phyloP scores from a whole-genome alignment of 2,329 filamentous ascomycete genomes.

The Pyrenochaeta sp. region DNA sequence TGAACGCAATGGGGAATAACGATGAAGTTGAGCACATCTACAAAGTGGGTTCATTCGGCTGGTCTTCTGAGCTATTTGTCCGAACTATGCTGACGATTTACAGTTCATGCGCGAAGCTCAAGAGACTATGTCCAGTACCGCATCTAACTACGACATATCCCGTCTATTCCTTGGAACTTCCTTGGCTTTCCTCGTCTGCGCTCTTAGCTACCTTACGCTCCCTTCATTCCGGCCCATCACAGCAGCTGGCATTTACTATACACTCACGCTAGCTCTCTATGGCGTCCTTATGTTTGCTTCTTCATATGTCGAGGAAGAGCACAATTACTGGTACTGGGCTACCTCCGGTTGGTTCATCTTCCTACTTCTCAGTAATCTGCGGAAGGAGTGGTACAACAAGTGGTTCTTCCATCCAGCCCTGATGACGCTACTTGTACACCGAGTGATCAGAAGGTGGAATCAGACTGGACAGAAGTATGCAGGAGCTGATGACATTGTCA shows the following conservation, averaged over 20 bases:
- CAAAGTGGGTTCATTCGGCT: slow-evolving; percentile 45
- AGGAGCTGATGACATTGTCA: slow-evolving; percentile 87
- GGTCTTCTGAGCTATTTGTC: neutral
- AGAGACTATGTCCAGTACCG: slow-evolving; percentile 82
- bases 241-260: slow-evolving; percentile 55
- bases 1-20: slow-evolving; percentile 17
- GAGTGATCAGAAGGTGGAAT: slow-evolving; percentile 84
- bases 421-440: slow-evolving; percentile 67
- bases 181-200: slow-evolving; percentile 56
- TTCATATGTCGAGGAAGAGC: slow-evolving; percentile 97
- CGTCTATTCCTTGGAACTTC: slow-evolving; percentile 62
- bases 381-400: slow-evolving; percentile 35
- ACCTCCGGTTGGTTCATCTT: slow-evolving; percentile 72
- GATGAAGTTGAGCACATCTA: slow-evolving; percentile 49
- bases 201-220: slow-evolving; percentile 45
- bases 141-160: slow-evolving; percentile 86
- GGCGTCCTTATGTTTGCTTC: slow-evolving; percentile 95
- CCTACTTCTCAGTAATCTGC: slow-evolving; percentile 53
- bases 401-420: slow-evolving; percentile 48
- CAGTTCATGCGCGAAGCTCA: slow-evolving; percentile 77
- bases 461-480: slow-evolving; percentile 97
- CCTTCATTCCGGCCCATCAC: slow-evolving; percentile 57
- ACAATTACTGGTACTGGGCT: slow-evolving; percentile 98
- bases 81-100: slow-evolving; percentile 11
- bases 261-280: slow-evolving; percentile 61